A percentile compares a stretch with the other conserved stretches of the same genome.
Evolutionary conservation across 2,329 filamentous ascomycete species (phyloP).

Genomic region (Nigrospora osmanthi): DNA sequence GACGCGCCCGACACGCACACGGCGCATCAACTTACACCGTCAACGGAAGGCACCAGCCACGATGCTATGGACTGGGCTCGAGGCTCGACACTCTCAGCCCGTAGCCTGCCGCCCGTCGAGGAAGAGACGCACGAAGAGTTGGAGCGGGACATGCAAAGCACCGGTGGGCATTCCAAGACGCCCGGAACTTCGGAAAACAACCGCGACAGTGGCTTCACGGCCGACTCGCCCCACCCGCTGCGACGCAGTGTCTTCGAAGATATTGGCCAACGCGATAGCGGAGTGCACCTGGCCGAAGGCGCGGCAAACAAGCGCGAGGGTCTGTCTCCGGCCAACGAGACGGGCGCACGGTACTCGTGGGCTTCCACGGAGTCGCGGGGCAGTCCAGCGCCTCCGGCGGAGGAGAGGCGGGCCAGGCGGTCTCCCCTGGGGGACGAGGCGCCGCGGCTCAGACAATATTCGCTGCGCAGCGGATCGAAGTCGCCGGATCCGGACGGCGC

Average conservation of each 20-base stretch:
- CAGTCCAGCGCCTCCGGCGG: conserved; percentile 21
- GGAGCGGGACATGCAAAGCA: conserved; percentile 18
- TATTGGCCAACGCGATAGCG: conserved; percentile 43
- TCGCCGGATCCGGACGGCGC: conserved; percentile 2
- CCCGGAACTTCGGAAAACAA: conserved; percentile 24
- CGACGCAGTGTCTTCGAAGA: conserved; percentile 24
- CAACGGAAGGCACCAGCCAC: conserved; percentile 1
- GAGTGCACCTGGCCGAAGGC: conserved; percentile 39
- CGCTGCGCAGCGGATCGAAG: not conserved
- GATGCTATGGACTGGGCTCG: conserved; percentile 30
- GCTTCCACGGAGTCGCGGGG: conserved; percentile 33
- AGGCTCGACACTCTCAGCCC: conserved; percentile 24
- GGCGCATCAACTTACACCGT: not conserved
- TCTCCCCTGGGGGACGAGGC: conserved; percentile 15
- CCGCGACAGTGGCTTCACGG: conserved; percentile 41
- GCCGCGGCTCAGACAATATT: conserved; percentile 12
- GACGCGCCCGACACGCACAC: not conserved
- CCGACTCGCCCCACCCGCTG: conserved; percentile 34
- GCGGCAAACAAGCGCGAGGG: conserved; percentile 14
- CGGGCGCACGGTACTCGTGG: conserved; percentile 22
- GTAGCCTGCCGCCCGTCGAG: conserved; percentile 42
- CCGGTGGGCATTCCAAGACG: not conserved
- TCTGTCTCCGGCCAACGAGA: conserved; percentile 15
- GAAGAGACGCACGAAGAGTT: conserved; percentile 42
- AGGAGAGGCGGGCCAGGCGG: conserved; percentile 19